Evolutionary conservation across 768 basidiomycete species (phyloP).

Genomic region (Chalciporus chontae): DNA sequence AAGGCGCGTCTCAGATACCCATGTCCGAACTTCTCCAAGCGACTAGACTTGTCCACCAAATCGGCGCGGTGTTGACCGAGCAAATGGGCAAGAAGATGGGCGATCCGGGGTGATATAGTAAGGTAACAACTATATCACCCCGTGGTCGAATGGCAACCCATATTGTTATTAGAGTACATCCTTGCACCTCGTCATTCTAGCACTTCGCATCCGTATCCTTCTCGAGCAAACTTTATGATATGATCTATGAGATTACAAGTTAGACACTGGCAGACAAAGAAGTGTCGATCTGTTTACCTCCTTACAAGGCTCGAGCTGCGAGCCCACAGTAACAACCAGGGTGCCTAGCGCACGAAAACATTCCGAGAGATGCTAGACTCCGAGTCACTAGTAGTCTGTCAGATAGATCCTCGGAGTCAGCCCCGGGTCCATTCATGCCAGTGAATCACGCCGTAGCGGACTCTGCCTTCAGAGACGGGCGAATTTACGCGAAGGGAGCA

Average conservation of each 20-base stretch:
- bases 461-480: no score
- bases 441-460: no score
- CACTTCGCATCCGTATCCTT: slow-evolving; percentile 59
- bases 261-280: slow-evolving; percentile 1
- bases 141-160: background rate
- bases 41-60: slow-evolving; percentile 41
- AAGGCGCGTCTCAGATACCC: slow-evolving; percentile 46
- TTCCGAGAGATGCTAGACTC: slow-evolving; percentile 8
- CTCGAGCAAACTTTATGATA: slow-evolving; percentile 61
- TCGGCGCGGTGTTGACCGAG: slow-evolving; percentile 45
- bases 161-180: slow-evolving; percentile 1
- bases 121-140: background rate
- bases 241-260: slow-evolving; percentile 44
- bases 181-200: background rate
- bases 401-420: no score
- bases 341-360: background rate
- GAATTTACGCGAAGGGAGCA: no score
- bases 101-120: slow-evolving; percentile 6
- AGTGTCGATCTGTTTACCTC: slow-evolving; percentile 39
- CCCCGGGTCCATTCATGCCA: no score
- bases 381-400: slow-evolving; percentile 52
- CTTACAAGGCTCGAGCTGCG: slow-evolving; percentile 58
- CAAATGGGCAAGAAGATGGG: slow-evolving; percentile 39
- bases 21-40: slow-evolving; percentile 48
- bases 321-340: slow-evolving; percentile 68